phyloP scores from a whole-genome alignment of 306 rosid species.

The Vigna hirtella region DNA sequence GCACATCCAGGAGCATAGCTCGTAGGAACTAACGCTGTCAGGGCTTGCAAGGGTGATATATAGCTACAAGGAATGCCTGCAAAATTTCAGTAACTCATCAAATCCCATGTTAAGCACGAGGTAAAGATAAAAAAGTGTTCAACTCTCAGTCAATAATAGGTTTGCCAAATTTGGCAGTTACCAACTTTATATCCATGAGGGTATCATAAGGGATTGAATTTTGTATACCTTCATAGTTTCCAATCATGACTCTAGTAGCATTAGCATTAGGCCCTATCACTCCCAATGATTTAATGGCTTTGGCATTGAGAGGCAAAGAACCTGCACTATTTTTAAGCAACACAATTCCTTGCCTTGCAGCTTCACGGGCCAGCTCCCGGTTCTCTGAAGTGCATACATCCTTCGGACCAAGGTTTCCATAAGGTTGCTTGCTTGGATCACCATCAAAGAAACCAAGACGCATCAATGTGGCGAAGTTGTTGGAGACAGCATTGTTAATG shows the following conservation, averaged over 20 bases:
- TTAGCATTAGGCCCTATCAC: constrained; percentile 97
- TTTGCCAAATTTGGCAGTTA: constrained; percentile 18
- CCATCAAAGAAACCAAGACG: constrained; percentile 98
- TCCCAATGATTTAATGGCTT: constrained; percentile 80
- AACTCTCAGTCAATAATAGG: neutral
- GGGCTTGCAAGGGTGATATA: constrained; percentile 85
- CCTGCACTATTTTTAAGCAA: constrained; percentile 81
- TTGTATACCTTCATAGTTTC: constrained; percentile 84
- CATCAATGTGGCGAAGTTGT: constrained; percentile 88
- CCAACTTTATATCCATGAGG: constrained; percentile 9
- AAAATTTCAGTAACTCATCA: constrained; percentile 41
- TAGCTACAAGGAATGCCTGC: constrained; percentile 90
- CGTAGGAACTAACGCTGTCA: constrained; percentile 72
- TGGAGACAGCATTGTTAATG: constrained; percentile 74
- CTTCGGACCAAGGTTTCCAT: constrained; percentile 88
- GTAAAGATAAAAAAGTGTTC: neutral
- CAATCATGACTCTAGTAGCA: constrained; percentile 92
- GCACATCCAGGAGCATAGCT: constrained; percentile 74
- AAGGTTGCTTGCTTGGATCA: constrained; percentile 78
- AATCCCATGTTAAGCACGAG: constrained; percentile 10
- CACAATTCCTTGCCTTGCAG: constrained; percentile 98
- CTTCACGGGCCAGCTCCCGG: constrained; percentile 85
- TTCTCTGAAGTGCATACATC: constrained; percentile 81
- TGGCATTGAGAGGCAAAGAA: constrained; percentile 72
- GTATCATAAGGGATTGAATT: neutral